phyloP scores from a whole-genome alignment of 352 stramenopile genomes.

The Phytophthora citricola region DNA sequence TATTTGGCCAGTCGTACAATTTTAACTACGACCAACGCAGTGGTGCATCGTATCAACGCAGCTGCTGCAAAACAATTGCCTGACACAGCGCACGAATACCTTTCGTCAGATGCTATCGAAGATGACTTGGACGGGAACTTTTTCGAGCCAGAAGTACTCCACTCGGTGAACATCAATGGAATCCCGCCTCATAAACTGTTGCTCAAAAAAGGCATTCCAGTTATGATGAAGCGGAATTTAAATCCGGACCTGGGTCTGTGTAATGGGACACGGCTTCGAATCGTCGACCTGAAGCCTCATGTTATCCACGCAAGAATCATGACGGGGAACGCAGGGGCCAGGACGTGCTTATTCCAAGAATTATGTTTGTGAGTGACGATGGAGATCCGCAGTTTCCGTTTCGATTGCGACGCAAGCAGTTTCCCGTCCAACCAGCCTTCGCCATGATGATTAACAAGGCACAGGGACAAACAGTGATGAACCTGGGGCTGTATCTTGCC shows the following conservation, averaged over 20 bases:
- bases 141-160: neutral
- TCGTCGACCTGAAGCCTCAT: constrained; percentile 29
- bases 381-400: constrained; percentile 25
- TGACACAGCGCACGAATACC: no score
- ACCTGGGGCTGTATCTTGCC: constrained; percentile 34
- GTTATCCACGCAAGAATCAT: constrained; percentile 40
- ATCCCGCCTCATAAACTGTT: constrained; percentile 37
- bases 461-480: constrained; percentile 40
- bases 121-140: no score
- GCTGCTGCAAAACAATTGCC: no score
- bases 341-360: constrained; percentile 25
- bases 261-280: constrained; percentile 36
- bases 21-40: no score
- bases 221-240: constrained; percentile 46
- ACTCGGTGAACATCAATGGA: constrained; percentile 30
- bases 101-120: no score
- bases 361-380: constrained; percentile 28
- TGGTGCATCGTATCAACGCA: no score
- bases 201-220: constrained; percentile 26
- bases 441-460: constrained; percentile 51
- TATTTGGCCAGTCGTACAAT: no score
- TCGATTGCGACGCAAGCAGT: constrained; percentile 27
- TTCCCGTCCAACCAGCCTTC: constrained; percentile 35
- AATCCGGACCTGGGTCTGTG: constrained; percentile 31
- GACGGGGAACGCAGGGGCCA: constrained; percentile 21